A percentile compares a stretch with the other conserved stretches of the same genome.
Evolutionary conservation across 2,329 filamentous ascomycete species (phyloP).

Genomic region (Coccinonectria pachysandricola): DNA sequence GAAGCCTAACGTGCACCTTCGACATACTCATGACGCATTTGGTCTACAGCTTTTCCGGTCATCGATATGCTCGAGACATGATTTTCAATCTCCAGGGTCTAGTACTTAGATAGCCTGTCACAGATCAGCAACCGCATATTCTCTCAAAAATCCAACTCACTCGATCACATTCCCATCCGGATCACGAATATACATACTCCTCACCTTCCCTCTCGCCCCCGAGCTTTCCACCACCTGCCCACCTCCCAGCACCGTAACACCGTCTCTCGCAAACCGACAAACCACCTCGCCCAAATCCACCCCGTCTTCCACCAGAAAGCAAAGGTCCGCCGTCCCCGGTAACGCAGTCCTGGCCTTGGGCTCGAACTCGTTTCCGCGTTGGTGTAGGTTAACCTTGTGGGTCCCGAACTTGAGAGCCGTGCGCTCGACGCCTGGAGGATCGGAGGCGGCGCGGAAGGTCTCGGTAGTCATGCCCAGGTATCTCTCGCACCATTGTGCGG

Average conservation of each 20-base stretch:
- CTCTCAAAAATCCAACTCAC: no score
- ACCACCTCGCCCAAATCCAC: constrained; percentile 35
- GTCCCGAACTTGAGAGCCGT: constrained; percentile 45
- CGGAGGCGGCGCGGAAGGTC: constrained; percentile 34
- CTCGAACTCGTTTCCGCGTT: constrained; percentile 47
- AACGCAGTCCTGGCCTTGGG: constrained; percentile 44
- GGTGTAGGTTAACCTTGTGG: constrained; percentile 54
- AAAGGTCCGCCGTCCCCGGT: constrained; percentile 49
- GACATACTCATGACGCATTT: no score
- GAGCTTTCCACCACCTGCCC: constrained; percentile 42
- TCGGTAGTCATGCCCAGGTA: constrained; percentile 47
- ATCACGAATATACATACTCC: constrained; percentile 50
- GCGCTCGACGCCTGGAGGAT: constrained; percentile 25
- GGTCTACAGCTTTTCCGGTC: no score
- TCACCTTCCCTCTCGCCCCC: constrained; percentile 42
- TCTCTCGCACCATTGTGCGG: constrained; percentile 43
- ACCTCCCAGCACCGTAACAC: constrained; percentile 40
- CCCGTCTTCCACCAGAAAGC: constrained; percentile 43
- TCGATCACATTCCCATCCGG: constrained; percentile 53
- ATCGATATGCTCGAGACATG: no score
- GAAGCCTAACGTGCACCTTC: no score
- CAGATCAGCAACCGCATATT: no score
- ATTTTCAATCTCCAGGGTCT: no score
- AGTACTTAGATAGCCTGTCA: no score
- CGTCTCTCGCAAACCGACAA: constrained; percentile 28